Evolutionary conservation across 106 monocot species (phyloP), one percentile per base, ranked within the genome.

Genomic region (Dioscorea zingiberensis): DNA sequence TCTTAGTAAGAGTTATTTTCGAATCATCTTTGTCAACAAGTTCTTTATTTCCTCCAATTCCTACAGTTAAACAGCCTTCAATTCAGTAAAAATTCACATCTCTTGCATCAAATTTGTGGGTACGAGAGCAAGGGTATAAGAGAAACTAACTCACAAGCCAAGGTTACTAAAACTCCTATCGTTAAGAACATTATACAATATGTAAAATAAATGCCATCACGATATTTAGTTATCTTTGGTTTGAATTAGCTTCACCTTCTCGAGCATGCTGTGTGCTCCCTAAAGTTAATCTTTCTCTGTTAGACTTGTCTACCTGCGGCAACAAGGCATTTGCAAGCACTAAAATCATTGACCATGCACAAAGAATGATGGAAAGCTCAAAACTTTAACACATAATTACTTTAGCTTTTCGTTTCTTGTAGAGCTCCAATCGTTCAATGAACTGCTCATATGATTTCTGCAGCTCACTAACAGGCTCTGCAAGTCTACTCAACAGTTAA

Each of bases 381-480:
- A 38, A 38, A 1, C 38, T 38, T 38, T 38, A 38, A 38, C 38
- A 38, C 9, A 6, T 6, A 38, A 38, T 38, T 85, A 83, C 85
- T 62, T 73, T 86, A 44, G 68, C 28, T 77, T 77, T 84, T 48
- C 84, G 73, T 70, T 75, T 77, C 67, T 77, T 81, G 57, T 71
- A 61, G 44, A 78, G 28, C 72, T 78, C 79, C 69, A 87, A 46
- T 24, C 94, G 81, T n/a, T 23, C 66, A 74, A 90, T 79, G 66
- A 94, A 94, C 54, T 87, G 86, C 2, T 90, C 77, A 45, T 94
- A 90, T 48, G 89, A 76, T 67, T 84, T 87, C 32, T 90, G 94
- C 47, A 94, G 59, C 70, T 90, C 86, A 32, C 22, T 67, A 22
- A 55, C 72, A 53, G 94, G 94, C 80, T 94, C 86, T 77, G 87